These are phyloP conservation scores for Wickerhamiella kazuoi DNA, from an alignment of 805 yeast species.

Conservation along the genomic window DNA sequence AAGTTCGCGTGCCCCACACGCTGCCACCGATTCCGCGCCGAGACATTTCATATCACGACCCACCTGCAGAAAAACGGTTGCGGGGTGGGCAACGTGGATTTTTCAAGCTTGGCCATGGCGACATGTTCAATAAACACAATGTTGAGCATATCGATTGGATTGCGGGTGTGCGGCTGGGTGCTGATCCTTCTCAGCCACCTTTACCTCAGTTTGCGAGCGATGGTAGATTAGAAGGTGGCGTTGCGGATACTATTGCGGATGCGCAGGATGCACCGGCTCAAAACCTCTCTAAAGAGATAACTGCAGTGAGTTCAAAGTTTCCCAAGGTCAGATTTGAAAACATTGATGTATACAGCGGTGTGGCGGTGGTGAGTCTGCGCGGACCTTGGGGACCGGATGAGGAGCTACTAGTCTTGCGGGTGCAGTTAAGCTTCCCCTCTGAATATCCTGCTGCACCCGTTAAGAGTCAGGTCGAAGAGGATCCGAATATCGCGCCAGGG, in stretches of 20 bases:
- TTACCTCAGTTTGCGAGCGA: constrained; percentile 12
- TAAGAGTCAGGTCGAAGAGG: constrained; percentile 55
- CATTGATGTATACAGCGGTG: constrained; percentile 77
- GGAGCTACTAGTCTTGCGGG: constrained; percentile 44
- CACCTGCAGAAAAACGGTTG: background rate
- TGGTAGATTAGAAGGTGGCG: too few relatives aligned
- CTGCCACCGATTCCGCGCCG: constrained; percentile 2
- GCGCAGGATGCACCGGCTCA: constrained; percentile 22
- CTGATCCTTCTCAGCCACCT: constrained; percentile 9
- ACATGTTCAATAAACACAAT: background rate
- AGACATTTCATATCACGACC: constrained; percentile 4
- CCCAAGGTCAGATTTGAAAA: constrained; percentile 75
- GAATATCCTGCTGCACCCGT: constrained; percentile 52
- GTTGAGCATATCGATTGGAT: constrained; percentile 57
- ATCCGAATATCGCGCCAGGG: constrained; percentile 41
- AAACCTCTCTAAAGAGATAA: constrained; percentile 81
- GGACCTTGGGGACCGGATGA: constrained; percentile 54
- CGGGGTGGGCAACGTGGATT: constrained; percentile 1
- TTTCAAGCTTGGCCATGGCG: constrained; percentile 5
- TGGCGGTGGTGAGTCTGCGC: constrained; percentile 51
- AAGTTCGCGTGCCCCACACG: constrained; percentile 18
- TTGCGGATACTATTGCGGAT: constrained; percentile 6
- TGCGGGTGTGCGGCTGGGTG: constrained; percentile 71
- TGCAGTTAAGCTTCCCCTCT: constrained; percentile 52
- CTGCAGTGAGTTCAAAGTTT: constrained; percentile 71